Evolutionary conservation across 371 early-diverging fungal genomes (phyloP), one percentile per base, ranked within the genome.

Genomic region (Mucor racemosus): DNA sequence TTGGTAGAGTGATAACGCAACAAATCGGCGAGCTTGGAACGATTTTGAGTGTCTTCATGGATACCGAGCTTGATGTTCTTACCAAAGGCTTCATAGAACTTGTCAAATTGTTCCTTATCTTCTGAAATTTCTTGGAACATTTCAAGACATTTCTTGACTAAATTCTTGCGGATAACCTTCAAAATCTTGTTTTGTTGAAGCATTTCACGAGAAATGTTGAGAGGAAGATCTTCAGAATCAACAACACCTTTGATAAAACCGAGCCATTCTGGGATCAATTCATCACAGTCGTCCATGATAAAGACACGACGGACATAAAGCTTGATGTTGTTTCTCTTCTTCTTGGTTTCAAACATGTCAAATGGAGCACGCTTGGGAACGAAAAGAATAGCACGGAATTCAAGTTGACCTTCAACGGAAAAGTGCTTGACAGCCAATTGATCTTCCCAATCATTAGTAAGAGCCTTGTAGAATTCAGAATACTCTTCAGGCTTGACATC

Each of bases 171-270:
- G 71, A 95, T 91, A 31, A 88, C 75, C 78, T 90, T 91, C 65
- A 94, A 76, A 31, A 89, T 84, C 71, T 84, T 78, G 79, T 89
- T 85, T 53, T 93, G 90, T 75, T 95, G 95, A 38, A 95, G 83
- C 64, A 90, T 90, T 69, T 96, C 96, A 77, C 96, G 88, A 17
- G 94, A 94, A 39, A 96, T 91, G 79, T 93, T 94, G 62, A 96
- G 83, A 38, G 96, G 94, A 66, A 96, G 79, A 74, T 96, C 95
- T 60, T 92, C 91, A 55, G 90, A 87, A 71, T 93, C 91, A 54
- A 96, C 88, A 46, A 94, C 84, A 64, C 94, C 95, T 74, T 86
- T 87, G 69, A 85, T 66, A 53, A 86, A 86, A 71, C 71, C 75
- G 64, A 84, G 77, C 76, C 74, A 91, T 62, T 77, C 83, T 61